Conservation (phyloP, 1,139 yeast species). For the Yamadazyma membranifaciens region DNA sequence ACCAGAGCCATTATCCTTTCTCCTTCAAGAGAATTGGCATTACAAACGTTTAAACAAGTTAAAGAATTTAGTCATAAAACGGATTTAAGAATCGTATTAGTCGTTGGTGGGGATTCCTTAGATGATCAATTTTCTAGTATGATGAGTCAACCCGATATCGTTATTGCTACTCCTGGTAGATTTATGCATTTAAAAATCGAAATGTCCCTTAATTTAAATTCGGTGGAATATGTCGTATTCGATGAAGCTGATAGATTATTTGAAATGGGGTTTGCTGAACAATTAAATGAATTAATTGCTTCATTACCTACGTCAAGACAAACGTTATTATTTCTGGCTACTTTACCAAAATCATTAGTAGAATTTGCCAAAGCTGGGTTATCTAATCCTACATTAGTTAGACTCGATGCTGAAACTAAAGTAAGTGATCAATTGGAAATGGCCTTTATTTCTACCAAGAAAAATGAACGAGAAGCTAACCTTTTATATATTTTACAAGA, state of each 20-base stretch:
- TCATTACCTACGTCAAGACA: conserved; percentile 82
- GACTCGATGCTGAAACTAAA: conserved; percentile 89
- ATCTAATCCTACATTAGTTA: conserved; percentile 84
- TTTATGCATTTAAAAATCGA: conserved; percentile 93
- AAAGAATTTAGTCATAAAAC: conserved; percentile 86
- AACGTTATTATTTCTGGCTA: conserved; percentile 89
- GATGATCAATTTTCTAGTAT: conserved; percentile 93
- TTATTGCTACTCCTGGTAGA: conserved; percentile 98
- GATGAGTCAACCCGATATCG: conserved; percentile 92
- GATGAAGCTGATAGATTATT: conserved; percentile 98
- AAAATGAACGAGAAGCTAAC: conserved; percentile 88
- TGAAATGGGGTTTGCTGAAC: conserved; percentile 97
- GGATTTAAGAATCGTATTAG: conserved; percentile 72
- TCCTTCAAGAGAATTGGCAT: conserved; percentile 91
- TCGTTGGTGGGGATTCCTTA: conserved; percentile 96
- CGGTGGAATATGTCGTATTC: conserved; percentile 87
- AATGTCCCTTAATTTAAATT: conserved; percentile 81
- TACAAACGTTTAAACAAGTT: conserved; percentile 86
- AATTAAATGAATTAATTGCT: conserved; percentile 83
- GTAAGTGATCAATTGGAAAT: conserved; percentile 87
- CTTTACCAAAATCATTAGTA: conserved; percentile 86
- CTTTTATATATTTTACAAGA: conserved; percentile 73
- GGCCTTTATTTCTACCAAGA: conserved; percentile 81
- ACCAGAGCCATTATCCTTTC: conserved; percentile 82
- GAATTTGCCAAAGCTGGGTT: conserved; percentile 98